Evolutionary conservation across 352 stramenopile species (phyloP).

Genomic region (Globisporangium paroecandrum): DNA sequence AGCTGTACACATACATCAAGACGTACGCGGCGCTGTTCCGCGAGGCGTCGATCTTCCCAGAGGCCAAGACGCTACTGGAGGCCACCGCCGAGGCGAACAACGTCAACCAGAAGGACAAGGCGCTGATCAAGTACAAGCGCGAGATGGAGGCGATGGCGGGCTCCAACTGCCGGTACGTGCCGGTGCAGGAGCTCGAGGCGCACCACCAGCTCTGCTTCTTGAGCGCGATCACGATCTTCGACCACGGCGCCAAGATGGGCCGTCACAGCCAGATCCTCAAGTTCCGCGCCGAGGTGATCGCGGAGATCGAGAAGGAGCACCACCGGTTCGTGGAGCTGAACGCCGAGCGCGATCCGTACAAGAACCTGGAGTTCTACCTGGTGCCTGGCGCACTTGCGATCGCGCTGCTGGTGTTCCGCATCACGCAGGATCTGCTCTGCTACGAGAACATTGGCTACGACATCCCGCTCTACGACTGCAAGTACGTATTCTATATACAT

Average conservation of each 20-base stretch:
- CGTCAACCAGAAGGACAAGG: conserved; percentile 89
- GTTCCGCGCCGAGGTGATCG: conserved; percentile 75
- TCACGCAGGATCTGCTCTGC: conserved; percentile 78
- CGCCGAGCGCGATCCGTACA: conserved; percentile 93
- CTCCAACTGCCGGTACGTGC: conserved; percentile 85
- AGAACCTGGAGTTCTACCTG: conserved; percentile 92
- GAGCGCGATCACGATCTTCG: conserved; percentile 87
- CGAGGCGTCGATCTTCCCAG: conserved; percentile 93
- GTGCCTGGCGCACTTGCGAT: conserved; percentile 90
- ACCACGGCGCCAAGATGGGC: conserved; percentile 95
- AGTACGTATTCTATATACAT: conserved; percentile 49
- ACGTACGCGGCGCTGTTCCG: conserved; percentile 96
- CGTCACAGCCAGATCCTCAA: conserved; percentile 87
- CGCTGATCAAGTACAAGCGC: conserved; percentile 88
- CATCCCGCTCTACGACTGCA: conserved; percentile 87
- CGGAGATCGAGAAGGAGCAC: conserved; percentile 89
- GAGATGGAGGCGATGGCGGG: conserved; percentile 92
- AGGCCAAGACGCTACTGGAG: conserved; percentile 96
- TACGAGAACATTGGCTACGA: conserved; percentile 85
- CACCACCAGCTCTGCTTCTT: conserved; percentile 86
- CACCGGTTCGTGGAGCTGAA: conserved; percentile 94
- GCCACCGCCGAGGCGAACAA: conserved; percentile 98
- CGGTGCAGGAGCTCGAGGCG: conserved; percentile 83
- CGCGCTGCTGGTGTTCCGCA: conserved; percentile 87
- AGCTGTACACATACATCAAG: conserved; percentile 96